Percentiles rank a stretch among this genome's conserved stretches.
Conservation (phyloP, 208 protist genomes). For the Giardia muris region DNA sequence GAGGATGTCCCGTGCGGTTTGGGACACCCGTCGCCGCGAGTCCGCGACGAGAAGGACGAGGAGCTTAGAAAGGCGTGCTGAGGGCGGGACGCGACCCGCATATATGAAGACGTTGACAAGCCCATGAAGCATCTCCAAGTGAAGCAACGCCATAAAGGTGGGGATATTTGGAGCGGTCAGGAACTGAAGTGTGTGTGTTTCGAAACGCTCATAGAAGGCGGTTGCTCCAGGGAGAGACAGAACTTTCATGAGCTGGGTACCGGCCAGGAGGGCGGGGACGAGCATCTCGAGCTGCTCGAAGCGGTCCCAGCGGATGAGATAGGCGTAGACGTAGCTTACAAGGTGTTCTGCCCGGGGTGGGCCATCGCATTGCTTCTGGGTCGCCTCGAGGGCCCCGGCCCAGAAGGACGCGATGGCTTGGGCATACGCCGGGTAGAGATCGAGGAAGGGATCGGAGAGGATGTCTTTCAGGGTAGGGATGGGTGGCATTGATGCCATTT, state of each 20-base stretch:
- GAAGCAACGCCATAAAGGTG: neutral
- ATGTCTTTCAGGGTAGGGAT: too few species aligned
- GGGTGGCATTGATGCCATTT: too few species aligned
- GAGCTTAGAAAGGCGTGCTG: neutral
- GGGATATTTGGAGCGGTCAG: neutral
- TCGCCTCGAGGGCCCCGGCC: neutral
- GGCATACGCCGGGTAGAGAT: neutral
- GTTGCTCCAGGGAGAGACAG: neutral
- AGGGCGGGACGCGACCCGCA: neutral
- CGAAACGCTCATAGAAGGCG: neutral
- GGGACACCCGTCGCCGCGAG: neutral
- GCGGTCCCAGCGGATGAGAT: neutral
- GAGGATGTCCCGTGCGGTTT: neutral
- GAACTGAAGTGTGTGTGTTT: neutral
- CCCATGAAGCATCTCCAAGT: neutral
- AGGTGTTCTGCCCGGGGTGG: neutral
- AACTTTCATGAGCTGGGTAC: neutral
- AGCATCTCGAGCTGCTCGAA: neutral
- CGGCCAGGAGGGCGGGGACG: neutral
- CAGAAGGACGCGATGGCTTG: neutral
- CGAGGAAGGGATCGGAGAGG: neutral
- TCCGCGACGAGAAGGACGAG: neutral
- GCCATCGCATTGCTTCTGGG: neutral
- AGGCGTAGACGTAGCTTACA: neutral
- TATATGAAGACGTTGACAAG: neutral